Conservation (phyloP, 1,284 basidiomycete genomes). For the Rhodotorula sp. region DNA sequence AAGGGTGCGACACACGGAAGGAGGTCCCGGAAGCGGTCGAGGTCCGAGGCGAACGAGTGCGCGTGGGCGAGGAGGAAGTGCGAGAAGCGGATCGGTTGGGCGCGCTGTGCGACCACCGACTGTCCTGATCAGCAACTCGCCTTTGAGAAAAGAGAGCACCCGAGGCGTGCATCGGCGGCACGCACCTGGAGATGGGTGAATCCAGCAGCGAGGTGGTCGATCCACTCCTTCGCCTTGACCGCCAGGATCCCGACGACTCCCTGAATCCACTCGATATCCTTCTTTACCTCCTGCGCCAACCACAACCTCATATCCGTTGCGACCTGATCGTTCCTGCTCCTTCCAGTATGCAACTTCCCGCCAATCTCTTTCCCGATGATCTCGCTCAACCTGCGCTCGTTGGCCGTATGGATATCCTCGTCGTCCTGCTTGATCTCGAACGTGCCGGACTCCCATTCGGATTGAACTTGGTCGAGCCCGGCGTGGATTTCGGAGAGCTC, state of each 20-base stretch:
- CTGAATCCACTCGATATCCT: constrained; percentile 69
- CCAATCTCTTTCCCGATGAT: constrained; percentile 80
- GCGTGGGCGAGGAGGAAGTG: constrained; percentile 94
- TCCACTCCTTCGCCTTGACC: constrained; percentile 86
- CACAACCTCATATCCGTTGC: constrained; percentile 97
- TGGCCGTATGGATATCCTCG: constrained; percentile 99
- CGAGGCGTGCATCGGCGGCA: neutral
- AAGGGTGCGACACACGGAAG: constrained; percentile 52
- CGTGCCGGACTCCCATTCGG: constrained; percentile 81
- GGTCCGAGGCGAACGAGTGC: constrained; percentile 82
- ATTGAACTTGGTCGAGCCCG: constrained; percentile 73
- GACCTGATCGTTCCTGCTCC: constrained; percentile 95
- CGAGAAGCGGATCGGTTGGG: constrained; percentile 97
- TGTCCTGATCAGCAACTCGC: neutral
- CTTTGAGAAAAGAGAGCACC: no score
- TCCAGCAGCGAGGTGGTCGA: constrained; percentile 85
- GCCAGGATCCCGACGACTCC: constrained; percentile 83
- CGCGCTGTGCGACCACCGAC: constrained; percentile 60
- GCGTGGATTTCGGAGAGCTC: constrained; percentile 58
- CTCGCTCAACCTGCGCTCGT: constrained; percentile 90
- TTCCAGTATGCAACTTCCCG: constrained; percentile 92
- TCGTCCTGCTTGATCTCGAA: constrained; percentile 76
- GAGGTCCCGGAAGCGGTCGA: constrained; percentile 80
- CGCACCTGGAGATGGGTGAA: constrained; percentile 93
- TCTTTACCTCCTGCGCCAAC: constrained; percentile 76